Evolutionary conservation across 306 rosid species (phyloP), one percentile per base, ranked within the genome.

Genomic region (Prunus armeniaca): DNA sequence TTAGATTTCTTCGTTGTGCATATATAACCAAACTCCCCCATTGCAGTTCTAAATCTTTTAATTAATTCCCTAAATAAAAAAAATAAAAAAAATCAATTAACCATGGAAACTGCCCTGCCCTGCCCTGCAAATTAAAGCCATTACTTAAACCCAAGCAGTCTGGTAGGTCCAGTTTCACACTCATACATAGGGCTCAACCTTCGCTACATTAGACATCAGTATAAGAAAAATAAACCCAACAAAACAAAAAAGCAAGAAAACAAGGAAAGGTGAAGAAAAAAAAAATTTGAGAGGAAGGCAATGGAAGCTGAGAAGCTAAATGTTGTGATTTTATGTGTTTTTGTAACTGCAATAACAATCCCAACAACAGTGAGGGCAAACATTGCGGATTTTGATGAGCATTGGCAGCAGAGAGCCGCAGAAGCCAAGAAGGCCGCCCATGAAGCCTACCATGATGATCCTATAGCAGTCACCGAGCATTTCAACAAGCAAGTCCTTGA

Each of bases 351-450:
- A 66, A 63, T 71, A 7, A 20, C 60, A 61, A 18, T 81, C 43
- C 84, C 84, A 9, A 65, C 64, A 20, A 60, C 54, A 20, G 49
- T 78, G 4, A 73, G 30, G 12, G 91, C 87, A 49, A 55, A 79
- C 38, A 86, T 80, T 63, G 85, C 45, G 9, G 69, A 81, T 30
- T 78, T 77, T 10, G 91, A 88, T 41, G 79, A 67, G 58, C 68
- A 43, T 0, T 88, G 96, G 92, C 64, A 73, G 65, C 6, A 67
- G 27, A 79, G 91, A 71, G 74, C 84, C 2, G 11, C 19, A 49
- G 84, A 81, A 22, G 88, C 91, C 56, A 61, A 67, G 63, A 46
- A 70, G n/a, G 75, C 73, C 0, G 72, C 90, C 72, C 43, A 4
- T 6, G 9, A 67, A 2, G 87, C 86, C 78, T 82, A 74, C 71